phyloP scores from a whole-genome alignment of 176 grass and related monocot genomes.

The Stipa capillata region DNA sequence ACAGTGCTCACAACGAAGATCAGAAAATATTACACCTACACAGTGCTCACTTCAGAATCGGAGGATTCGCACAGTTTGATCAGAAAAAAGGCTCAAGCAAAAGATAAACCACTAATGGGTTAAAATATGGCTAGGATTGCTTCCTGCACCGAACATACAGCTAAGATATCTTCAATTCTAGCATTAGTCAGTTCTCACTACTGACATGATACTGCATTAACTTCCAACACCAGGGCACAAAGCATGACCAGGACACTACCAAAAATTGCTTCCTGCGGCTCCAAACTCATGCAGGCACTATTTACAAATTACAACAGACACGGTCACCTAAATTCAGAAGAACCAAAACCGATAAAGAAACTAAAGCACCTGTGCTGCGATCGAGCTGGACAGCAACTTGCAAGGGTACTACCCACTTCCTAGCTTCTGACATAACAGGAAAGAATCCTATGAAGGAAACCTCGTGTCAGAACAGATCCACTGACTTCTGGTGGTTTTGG shows the following conservation, averaged over 20 bases:
- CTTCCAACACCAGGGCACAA: background rate
- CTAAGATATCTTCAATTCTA: background rate
- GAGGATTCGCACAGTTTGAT: background rate
- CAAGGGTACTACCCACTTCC: background rate
- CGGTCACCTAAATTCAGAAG: background rate
- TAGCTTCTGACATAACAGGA: background rate
- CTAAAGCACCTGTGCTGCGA: background rate
- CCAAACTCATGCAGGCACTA: background rate
- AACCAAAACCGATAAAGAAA: background rate
- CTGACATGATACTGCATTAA: background rate
- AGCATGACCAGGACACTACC: background rate
- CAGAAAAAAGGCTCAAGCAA: background rate
- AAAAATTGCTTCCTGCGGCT: background rate
- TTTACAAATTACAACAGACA: constrained; percentile 36
- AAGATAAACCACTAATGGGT: background rate
- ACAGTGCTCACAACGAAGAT: background rate
- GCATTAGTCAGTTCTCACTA: background rate
- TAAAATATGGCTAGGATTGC: background rate
- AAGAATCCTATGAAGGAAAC: background rate
- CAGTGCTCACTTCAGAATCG: background rate
- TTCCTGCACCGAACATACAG: background rate
- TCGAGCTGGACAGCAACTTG: background rate
- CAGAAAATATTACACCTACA: no score
- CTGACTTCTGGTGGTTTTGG: background rate
- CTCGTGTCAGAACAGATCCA: background rate